Base-by-base conservation (phyloP, 2,329 filamentous ascomycete species). In the Waltergamsia citrina region DNA sequence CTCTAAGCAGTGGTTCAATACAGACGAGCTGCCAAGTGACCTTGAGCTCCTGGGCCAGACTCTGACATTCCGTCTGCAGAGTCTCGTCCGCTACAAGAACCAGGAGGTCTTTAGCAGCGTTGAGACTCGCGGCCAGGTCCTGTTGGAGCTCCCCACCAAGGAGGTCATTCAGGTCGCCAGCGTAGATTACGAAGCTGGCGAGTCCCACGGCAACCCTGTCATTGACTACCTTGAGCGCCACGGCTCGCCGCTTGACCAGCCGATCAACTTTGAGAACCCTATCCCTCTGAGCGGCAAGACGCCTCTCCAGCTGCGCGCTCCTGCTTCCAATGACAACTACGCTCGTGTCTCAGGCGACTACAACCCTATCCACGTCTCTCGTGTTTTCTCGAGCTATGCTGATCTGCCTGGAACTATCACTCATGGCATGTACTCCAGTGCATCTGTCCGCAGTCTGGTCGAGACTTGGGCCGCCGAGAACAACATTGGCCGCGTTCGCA, bases 391-490 rank as follows among this genome's bases (percentile, higher is more conserved):
- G 21, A 86, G 78, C 62, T 98, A 96, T 51, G 93, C 92, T 55
- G 92, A 88, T 57, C 72, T 98, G 12, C 88, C 88, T 2, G 93
- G 92, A 32, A 98, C 92, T 29, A 98, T 98, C 52, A 98, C 92
- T 2, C 92, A 98, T 56, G 92, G 92, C 55, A 98, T 98, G 92
- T 98, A 96, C 71, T 93, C 90, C 2, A 96, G 90, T 60, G 92
- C 92, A 44, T 85, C 92, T 24, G 92, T 98, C 19, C 82, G 93
- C 50, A 94, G 87, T 54, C 69, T 98, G 34, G 88, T 98, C 6
- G 92, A 98, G 70, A 98, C 87, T 0, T 98, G 92, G 92, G 92
- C 93, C 34, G 92, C 90, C 1, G 93, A 98, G 67, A 98, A 98
- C 71, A 92, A 98, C 55, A 81, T 96, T 49, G 90, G 92, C 29